A percentile compares a stretch with the other conserved stretches of the same genome.
phyloP scores from a whole-genome alignment of 306 rosid species.

The Dalbergia cochinchinensis region DNA sequence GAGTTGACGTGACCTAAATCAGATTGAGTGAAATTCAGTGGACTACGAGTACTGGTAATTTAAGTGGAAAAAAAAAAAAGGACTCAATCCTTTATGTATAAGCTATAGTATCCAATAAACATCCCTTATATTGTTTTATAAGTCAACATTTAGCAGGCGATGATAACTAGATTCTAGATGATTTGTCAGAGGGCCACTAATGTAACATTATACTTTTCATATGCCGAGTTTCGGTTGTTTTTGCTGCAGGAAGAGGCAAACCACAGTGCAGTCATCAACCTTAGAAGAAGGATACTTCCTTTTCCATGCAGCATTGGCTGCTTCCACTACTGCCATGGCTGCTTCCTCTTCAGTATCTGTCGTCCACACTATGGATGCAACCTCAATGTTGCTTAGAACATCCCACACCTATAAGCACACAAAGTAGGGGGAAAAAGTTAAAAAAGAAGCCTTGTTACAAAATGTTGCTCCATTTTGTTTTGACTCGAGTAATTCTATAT shows the following conservation, averaged over 20 bases:
- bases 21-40: too few species aligned
- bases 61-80: too few species aligned
- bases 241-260: conserved; percentile 63
- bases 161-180: not conserved
- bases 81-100: too few species aligned
- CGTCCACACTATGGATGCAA: conserved; percentile 68
- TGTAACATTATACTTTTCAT: not conserved
- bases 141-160: not conserved
- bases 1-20: too few species aligned
- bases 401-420: conserved; percentile 69
- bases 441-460: not conserved
- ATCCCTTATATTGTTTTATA: not conserved
- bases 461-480: not conserved
- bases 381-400: conserved; percentile 68
- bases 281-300: conserved; percentile 56
- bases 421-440: not conserved
- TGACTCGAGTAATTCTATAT: too few species aligned
- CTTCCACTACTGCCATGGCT: conserved; percentile 67
- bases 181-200: not conserved
- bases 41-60: too few species aligned
- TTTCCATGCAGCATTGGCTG: conserved; percentile 66
- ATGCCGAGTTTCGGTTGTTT: not conserved
- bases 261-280: conserved; percentile 70
- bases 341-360: conserved; percentile 63
- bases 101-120: not conserved